Evolutionary conservation across 148 eudicot species (phyloP), one percentile per base, ranked within the genome.

Genomic region (Spergularia bocconei): DNA sequence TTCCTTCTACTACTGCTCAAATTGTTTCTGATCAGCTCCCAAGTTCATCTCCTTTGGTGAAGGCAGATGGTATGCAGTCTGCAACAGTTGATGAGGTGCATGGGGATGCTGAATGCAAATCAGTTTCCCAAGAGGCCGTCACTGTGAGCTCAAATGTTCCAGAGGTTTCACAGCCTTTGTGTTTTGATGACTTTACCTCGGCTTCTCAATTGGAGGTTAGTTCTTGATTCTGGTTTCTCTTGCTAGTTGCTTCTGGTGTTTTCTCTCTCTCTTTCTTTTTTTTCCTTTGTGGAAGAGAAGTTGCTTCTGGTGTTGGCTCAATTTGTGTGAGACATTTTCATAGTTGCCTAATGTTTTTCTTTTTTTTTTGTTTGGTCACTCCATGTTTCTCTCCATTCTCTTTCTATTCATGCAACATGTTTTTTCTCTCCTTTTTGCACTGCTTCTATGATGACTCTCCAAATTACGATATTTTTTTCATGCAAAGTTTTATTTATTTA

Each of bases 141-240:
- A 62, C 39, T 14, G 74, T 25, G 59, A 76, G 23, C 77, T 57
- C 64, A 20, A 71, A 71, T 71, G 82, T 70, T 48, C 16, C 67
- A 41, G 83, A 85, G 55, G 63, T 51, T 52, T 79, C 74, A 71
- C 83, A 80, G 75, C 94, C 92, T 54, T 77, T 92, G 69, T 88
- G 88, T 72, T 87, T 88, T 59, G 87, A 87, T 71, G 87, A 90
- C 38, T 82, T 70, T 78, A 75, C 72, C 77, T 89, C 93, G 13
- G 87, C 94, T 70, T 79, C 88, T 21, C 96, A 90, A 55, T 73
- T 95, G 75, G 99, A 90, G 99, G 99, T 95, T 83, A 39, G 87
- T 79, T 71, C 14, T 13, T 50, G 23, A 16, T 20, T 55, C 47
- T 44, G 13, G 52, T 15, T 33, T 56, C 23, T n/a, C 61, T 19